Percentiles rank a stretch among this genome's conserved stretches.
Conservation (phyloP, 2,329 filamentous ascomycete species). For the Aspergillus sp. region DNA sequence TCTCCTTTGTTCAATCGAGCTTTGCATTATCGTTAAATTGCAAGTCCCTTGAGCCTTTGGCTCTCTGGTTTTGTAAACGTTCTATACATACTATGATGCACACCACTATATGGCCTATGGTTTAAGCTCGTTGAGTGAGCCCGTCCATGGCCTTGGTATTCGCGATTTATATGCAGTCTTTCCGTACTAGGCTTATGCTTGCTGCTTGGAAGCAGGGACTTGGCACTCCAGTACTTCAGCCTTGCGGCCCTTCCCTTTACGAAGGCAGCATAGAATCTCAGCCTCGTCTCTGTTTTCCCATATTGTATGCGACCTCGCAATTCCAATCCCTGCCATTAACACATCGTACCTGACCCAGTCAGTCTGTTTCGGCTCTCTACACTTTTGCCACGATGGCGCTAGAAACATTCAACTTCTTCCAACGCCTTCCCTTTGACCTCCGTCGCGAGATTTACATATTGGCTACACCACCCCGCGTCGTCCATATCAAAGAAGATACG, state of each 20-base stretch:
- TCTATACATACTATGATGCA: no score
- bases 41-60: not conserved
- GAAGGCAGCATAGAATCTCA: not conserved
- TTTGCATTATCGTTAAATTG: not conserved
- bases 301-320: not conserved
- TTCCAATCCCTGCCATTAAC: not conserved
- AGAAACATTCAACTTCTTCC: not conserved
- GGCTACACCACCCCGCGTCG: conserved; percentile 1
- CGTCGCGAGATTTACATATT: conserved; percentile 3
- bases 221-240: not conserved
- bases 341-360: not conserved
- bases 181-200: not conserved
- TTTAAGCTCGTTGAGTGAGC: not conserved
- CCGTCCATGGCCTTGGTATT: not conserved
- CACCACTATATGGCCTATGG: no score
- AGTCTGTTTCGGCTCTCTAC: not conserved
- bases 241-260: not conserved
- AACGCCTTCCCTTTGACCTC: not conserved
- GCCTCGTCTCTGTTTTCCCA: not conserved
- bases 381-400: not conserved
- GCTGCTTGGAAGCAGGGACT: not conserved
- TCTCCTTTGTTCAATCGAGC: conserved; percentile 10
- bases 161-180: not conserved
- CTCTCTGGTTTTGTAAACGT: no score
- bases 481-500: not conserved